These are phyloP conservation scores for Cordyceps farinosa DNA, from an alignment of 2,329 filamentous ascomycete genomes.

Conservation along the genomic window DNA sequence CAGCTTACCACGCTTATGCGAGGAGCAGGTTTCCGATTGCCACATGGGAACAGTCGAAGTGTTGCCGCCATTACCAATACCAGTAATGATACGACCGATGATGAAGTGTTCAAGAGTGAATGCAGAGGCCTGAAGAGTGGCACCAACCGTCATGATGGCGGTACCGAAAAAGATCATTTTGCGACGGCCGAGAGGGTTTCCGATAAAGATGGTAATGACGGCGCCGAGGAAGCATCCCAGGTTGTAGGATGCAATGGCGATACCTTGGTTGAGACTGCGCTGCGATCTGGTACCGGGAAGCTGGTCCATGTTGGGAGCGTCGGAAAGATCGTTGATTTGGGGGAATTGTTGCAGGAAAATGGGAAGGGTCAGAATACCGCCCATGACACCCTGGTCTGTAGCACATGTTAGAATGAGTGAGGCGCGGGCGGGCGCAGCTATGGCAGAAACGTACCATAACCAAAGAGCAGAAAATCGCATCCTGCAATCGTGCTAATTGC, in stretches of 20 bases:
- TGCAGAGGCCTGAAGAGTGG: conserved; percentile 55
- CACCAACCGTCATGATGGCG: conserved; percentile 55
- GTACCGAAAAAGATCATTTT: conserved; percentile 59
- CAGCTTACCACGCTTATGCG: conserved; percentile 56
- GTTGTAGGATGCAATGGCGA: conserved; percentile 55
- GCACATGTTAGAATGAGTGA: conserved; percentile 25
- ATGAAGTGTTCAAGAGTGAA: conserved; percentile 54
- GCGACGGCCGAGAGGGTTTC: conserved; percentile 58
- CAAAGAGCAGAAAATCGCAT: conserved; percentile 64
- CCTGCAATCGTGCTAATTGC: conserved; percentile 70
- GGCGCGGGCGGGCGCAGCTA: not conserved
- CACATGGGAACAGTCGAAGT: conserved; percentile 57
- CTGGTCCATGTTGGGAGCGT: conserved; percentile 20
- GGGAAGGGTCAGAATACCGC: conserved; percentile 66
- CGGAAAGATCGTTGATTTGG: conserved; percentile 41
- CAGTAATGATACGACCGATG: conserved; percentile 55
- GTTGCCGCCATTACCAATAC: conserved; percentile 55
- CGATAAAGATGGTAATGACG: conserved; percentile 63
- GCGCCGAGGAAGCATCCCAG: conserved; percentile 62
- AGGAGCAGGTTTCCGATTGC: conserved; percentile 57
- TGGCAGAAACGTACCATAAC: conserved; percentile 42
- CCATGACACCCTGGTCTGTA: conserved; percentile 73
- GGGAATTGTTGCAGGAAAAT: conserved; percentile 58
- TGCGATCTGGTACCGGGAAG: conserved; percentile 31
- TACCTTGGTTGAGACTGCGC: conserved; percentile 51